phyloP scores from a whole-genome alignment of 208 protist genomes.

The Leishmania lainsoni region DNA sequence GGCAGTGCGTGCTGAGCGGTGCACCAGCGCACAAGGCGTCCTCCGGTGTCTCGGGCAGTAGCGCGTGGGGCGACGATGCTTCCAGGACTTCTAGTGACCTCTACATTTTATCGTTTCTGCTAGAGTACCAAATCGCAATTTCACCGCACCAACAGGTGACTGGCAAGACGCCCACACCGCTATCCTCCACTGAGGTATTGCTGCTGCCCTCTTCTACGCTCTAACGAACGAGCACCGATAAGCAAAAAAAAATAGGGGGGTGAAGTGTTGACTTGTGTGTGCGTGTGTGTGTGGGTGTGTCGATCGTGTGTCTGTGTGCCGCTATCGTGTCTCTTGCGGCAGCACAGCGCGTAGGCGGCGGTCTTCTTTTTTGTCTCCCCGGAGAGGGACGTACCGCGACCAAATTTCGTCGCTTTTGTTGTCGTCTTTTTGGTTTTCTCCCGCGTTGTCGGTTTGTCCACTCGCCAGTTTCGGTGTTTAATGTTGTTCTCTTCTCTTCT shows the following conservation, averaged over 20 bases:
- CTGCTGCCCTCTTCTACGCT: not conserved
- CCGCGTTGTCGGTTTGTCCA: not conserved
- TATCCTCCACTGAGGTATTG: not conserved
- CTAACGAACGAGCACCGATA: not conserved
- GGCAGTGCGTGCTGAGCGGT: not conserved
- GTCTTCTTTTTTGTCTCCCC: no score
- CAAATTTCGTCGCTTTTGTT: not conserved
- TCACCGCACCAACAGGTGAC: not conserved
- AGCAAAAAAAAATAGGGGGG: not conserved
- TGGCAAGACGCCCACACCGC: not conserved
- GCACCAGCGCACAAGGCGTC: not conserved
- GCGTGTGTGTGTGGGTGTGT: not conserved
- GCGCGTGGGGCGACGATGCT: not conserved
- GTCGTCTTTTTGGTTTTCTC: not conserved
- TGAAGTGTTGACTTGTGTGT: not conserved
- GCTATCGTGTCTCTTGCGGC: not conserved
- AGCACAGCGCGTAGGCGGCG: no score
- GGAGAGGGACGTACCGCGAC: no score
- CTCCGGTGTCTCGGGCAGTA: not conserved
- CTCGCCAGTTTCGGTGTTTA: not conserved
- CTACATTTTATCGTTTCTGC: not conserved
- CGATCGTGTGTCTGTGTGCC: not conserved
- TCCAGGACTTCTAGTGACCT: not conserved
- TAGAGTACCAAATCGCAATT: not conserved
- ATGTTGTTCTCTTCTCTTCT: slow-evolving; percentile 4